phyloP scores from a whole-genome alignment of 1,284 basidiomycete genomes.

The Bothia castanella region DNA sequence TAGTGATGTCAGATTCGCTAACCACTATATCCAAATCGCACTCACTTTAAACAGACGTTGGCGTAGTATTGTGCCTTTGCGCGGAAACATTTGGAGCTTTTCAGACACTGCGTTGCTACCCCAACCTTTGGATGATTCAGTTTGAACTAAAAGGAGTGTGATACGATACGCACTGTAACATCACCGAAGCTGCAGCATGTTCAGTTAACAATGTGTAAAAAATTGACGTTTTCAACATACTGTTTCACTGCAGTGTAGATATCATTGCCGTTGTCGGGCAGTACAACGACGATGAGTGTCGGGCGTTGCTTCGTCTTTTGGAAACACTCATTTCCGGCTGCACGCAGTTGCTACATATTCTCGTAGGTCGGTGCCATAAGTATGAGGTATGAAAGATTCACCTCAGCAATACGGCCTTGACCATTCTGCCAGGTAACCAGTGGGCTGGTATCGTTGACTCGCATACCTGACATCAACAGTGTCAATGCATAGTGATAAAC shows the following conservation, averaged over 20 bases:
- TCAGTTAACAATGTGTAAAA: conserved; percentile 2
- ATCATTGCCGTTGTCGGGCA: conserved; percentile 72
- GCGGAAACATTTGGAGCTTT: conserved; percentile 54
- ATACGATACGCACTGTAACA: conserved; percentile 43
- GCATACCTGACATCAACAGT: conserved; percentile 48
- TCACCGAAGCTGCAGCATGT: conserved; percentile 58
- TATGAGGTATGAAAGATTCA: conserved; percentile 22
- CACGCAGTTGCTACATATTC: conserved; percentile 43
- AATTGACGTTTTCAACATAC: conserved; percentile 41
- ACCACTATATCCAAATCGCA: not conserved
- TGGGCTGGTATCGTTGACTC: conserved; percentile 39
- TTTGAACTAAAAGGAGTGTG: not conserved
- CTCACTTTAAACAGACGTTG: conserved; percentile 75
- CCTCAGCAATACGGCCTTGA: conserved; percentile 50
- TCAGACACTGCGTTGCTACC: conserved; percentile 72
- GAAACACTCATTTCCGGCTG: conserved; percentile 43
- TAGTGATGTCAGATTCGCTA: conserved; percentile 4
- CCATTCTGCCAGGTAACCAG: conserved; percentile 50
- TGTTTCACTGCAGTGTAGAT: conserved; percentile 73
- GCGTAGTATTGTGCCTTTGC: conserved; percentile 73
- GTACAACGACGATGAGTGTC: conserved; percentile 57
- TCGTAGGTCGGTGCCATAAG: conserved; percentile 3
- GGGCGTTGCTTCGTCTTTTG: conserved; percentile 43
- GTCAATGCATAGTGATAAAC: not conserved
- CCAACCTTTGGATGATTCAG: conserved; percentile 45